These are phyloP conservation scores for Pichia sp. DNA, from an alignment of 1,139 yeast species.

Conservation along the genomic window DNA sequence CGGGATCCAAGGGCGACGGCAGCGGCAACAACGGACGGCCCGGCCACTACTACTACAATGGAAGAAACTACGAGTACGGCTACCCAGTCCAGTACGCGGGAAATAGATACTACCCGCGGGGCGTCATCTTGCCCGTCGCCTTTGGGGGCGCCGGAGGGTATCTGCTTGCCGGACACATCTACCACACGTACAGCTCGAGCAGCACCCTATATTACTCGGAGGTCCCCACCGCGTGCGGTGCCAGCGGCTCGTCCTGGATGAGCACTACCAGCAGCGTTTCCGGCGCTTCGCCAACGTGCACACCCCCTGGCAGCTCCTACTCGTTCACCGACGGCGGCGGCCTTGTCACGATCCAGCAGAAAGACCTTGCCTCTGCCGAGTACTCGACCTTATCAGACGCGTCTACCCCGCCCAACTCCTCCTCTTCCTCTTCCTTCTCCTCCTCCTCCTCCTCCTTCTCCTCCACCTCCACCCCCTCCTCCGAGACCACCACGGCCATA, in stretches of 20 bases:
- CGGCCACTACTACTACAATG: conserved; percentile 8
- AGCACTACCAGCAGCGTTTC: not conserved
- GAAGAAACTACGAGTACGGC: conserved; percentile 12
- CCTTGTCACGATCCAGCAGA: conserved; percentile 3
- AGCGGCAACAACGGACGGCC: not conserved
- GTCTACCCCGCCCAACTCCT: not conserved
- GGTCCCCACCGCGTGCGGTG: conserved; percentile 8
- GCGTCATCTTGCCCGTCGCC: conserved; percentile 11
- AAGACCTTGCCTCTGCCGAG: conserved; percentile 2
- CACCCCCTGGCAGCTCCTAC: not conserved
- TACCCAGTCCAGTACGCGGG: conserved; percentile 13
- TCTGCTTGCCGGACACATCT: conserved; percentile 6
- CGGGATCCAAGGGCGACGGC: conserved; percentile 1
- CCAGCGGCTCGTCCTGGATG: not conserved
- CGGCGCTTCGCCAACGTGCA: conserved; percentile 1
- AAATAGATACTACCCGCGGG: conserved; percentile 11
- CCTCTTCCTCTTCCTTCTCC: not conserved
- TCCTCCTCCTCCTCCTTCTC: not conserved
- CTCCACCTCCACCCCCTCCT: not conserved
- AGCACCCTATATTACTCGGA: conserved; percentile 10
- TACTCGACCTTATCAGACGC: conserved; percentile 8
- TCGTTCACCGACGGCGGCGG: conserved; percentile 10
- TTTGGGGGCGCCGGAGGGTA: conserved; percentile 11
- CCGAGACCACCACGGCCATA: not conserved
- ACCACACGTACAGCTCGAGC: conserved; percentile 11